Evolutionary conservation across 2,329 filamentous ascomycete genomes (phyloP).

Genomic region (Aspergillus brunneoviolaceus): DNA sequence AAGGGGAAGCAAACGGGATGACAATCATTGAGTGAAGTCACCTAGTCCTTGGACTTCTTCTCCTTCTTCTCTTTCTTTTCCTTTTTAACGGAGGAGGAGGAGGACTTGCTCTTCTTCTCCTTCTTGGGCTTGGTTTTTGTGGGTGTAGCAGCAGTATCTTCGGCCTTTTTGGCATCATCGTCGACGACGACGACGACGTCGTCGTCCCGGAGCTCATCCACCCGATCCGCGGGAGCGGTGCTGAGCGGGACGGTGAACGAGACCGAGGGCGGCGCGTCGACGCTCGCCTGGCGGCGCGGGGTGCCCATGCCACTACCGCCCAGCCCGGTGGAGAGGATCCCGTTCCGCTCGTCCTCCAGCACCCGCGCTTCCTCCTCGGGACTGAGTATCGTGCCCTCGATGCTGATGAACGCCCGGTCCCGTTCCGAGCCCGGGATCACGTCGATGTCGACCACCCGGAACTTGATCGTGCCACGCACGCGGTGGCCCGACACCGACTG

Average conservation of each 20-base stretch:
- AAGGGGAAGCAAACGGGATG: neutral
- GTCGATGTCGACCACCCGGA: conserved; percentile 83
- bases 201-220: neutral
- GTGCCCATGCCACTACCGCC: neutral
- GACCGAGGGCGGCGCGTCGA: conserved; percentile 6
- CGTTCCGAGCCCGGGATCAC: conserved; percentile 66
- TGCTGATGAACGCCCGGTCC: conserved; percentile 73
- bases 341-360: conserved; percentile 53
- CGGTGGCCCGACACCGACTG: conserved; percentile 67
- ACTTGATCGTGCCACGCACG: conserved; percentile 69
- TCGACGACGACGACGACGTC: conserved; percentile 3
- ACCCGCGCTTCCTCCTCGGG: conserved; percentile 64
- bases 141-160: neutral
- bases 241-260: conserved; percentile 17
- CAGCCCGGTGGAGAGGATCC: conserved; percentile 8
- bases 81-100: conserved; percentile 16
- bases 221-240: neutral
- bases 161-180: conserved; percentile 5
- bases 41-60: conserved; percentile 20
- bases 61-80: conserved; percentile 20
- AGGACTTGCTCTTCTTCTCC: conserved; percentile 25
- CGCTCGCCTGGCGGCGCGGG: conserved; percentile 10
- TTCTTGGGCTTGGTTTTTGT: conserved; percentile 17
- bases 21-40: neutral
- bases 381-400: conserved; percentile 82